Conservation (phyloP, 2,329 filamentous ascomycete genomes). For the Onygenales sp. region DNA sequence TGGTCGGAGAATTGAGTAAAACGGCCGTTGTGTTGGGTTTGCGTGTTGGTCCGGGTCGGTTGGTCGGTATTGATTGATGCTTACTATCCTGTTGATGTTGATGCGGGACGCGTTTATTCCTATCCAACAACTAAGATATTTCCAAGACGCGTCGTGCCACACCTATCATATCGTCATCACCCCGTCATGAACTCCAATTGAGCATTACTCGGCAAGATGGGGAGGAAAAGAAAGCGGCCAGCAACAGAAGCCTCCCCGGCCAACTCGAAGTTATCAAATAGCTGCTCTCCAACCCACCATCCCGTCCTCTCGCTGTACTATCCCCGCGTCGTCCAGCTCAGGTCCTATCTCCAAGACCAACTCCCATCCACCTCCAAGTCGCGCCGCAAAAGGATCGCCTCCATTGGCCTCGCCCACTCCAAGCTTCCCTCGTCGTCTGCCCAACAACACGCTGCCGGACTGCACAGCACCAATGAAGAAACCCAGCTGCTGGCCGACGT, state of each 20-base stretch:
- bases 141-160: no score
- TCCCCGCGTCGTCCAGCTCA: slow-evolving; percentile 53
- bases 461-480: not conserved
- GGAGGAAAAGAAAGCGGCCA: slow-evolving; percentile 35
- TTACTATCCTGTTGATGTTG: no score
- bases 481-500: slow-evolving; percentile 39
- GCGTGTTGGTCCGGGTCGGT: not conserved
- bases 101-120: no score
- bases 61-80: not conserved
- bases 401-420: slow-evolving; percentile 17
- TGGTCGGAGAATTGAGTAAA: not conserved
- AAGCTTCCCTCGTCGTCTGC: not conserved
- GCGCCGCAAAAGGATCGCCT: slow-evolving; percentile 37
- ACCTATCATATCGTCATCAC: no score
- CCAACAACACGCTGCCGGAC: not conserved
- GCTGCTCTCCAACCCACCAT: slow-evolving; percentile 28
- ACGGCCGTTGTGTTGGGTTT: not conserved
- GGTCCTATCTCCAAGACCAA: slow-evolving; percentile 58
- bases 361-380: slow-evolving; percentile 57
- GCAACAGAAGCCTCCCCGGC: slow-evolving; percentile 14
- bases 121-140: no score
- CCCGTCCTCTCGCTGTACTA: slow-evolving; percentile 63
- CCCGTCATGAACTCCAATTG: no score
- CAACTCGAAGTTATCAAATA: not conserved
- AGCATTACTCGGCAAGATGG: slow-evolving; percentile 19